phyloP scores from a whole-genome alignment of 148 eudicot species.

The Rheum nobile region DNA sequence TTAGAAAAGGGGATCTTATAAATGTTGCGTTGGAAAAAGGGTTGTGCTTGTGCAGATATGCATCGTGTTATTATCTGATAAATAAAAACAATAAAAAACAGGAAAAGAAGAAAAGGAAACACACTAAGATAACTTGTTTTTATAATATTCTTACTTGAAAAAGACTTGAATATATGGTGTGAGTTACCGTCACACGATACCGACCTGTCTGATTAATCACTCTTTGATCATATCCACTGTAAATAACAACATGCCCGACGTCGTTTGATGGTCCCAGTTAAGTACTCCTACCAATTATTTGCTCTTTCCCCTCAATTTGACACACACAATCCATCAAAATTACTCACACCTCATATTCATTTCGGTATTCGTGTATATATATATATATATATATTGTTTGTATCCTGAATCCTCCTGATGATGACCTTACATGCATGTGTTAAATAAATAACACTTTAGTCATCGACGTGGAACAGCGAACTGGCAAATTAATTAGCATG shows the following conservation, averaged over 20 bases:
- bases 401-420: background rate
- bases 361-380: background rate
- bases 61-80: background rate
- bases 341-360: background rate
- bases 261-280: background rate
- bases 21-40: background rate
- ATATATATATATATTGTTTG: background rate
- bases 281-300: background rate
- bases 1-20: background rate
- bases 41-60: background rate
- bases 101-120: background rate
- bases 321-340: background rate
- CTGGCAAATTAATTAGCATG: too few relatives aligned
- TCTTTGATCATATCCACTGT: background rate
- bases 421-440: background rate
- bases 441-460: background rate
- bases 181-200: background rate
- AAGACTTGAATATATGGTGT: background rate
- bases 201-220: background rate
- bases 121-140: too few relatives aligned
- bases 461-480: too few relatives aligned
- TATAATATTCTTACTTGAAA: background rate
- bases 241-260: background rate
- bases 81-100: too few relatives aligned
- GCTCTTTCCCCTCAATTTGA: background rate